phyloP scores from a whole-genome alignment of 2,329 filamentous ascomycete genomes.

The Beauveria pseudobassiana region DNA sequence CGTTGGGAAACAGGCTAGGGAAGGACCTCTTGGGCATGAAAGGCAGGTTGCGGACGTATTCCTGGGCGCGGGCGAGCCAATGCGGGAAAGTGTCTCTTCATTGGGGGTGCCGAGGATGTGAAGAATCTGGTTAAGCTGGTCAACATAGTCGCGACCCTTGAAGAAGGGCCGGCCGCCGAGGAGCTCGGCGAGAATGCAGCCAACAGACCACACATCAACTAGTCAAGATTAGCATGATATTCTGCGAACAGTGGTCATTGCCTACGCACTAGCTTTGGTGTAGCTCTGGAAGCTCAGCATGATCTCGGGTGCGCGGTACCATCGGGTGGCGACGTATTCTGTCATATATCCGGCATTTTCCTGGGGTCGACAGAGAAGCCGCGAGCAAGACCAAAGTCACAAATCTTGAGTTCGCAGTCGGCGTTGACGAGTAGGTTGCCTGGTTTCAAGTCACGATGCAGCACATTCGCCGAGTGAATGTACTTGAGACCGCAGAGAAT shows the following conservation, averaged over 20 bases:
- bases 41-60: slow-evolving; percentile 94
- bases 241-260: no score
- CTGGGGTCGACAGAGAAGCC: slow-evolving; percentile 93
- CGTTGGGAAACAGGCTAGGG: slow-evolving; percentile 79
- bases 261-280: slow-evolving; percentile 92
- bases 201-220: slow-evolving; percentile 99
- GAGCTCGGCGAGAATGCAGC: slow-evolving; percentile 93
- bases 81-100: slow-evolving; percentile 86
- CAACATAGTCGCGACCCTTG: slow-evolving; percentile 98
- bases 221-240: background rate
- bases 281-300: slow-evolving; percentile 99
- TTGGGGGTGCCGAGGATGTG: slow-evolving; percentile 96
- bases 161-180: slow-evolving; percentile 96
- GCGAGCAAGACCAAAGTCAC: slow-evolving; percentile 92
- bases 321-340: slow-evolving; percentile 95
- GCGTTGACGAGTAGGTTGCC: slow-evolving; percentile 96
- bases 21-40: slow-evolving; percentile 93
- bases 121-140: slow-evolving; percentile 98
- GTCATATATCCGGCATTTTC: slow-evolving; percentile 99
- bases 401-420: slow-evolving; percentile 99
- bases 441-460: slow-evolving; percentile 94
- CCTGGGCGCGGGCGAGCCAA: slow-evolving; percentile 91
- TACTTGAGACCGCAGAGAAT: slow-evolving; percentile 98
- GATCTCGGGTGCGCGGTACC: slow-evolving; percentile 92
- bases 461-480: slow-evolving; percentile 95